Evolutionary conservation across 257 asterid species (phyloP).

Genomic region (Mentha longifolia): DNA sequence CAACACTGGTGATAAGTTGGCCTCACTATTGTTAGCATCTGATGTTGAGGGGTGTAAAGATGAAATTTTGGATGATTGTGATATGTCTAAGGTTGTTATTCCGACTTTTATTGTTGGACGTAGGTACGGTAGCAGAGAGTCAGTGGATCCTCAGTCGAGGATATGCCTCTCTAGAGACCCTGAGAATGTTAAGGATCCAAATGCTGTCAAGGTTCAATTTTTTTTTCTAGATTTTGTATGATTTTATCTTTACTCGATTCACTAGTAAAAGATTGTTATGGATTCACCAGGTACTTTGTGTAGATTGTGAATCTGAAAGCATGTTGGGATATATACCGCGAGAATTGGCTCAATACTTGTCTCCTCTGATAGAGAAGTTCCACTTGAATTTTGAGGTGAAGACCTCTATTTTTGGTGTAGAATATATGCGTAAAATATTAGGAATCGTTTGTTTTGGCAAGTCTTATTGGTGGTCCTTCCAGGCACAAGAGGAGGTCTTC

Average conservation of each 20-base stretch:
- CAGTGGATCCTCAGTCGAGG: constrained; percentile 53
- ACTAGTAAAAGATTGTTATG: constrained; percentile 10
- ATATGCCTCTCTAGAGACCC: constrained; percentile 76
- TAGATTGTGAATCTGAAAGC: constrained; percentile 52
- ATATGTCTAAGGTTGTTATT: constrained; percentile 46
- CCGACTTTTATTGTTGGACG: constrained; percentile 87
- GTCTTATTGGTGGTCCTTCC: constrained; percentile 7
- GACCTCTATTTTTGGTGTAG: background rate
- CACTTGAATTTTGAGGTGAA: constrained; percentile 72
- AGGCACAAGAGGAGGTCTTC: constrained; percentile 22
- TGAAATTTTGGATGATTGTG: constrained; percentile 42
- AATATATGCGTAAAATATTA: background rate
- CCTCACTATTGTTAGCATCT: constrained; percentile 34
- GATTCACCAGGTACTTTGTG: constrained; percentile 66
- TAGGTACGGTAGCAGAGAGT: constrained; percentile 58
- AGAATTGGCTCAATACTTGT: constrained; percentile 71
- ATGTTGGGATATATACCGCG: constrained; percentile 84
- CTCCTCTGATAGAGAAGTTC: constrained; percentile 82
- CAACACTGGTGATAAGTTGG: constrained; percentile 27
- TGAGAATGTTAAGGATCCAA: constrained; percentile 70
- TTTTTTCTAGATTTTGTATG: constrained; percentile 24
- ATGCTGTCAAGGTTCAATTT: constrained; percentile 77
- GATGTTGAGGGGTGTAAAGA: constrained; percentile 40
- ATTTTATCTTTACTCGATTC: constrained; percentile 17
- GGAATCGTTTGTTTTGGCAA: constrained; percentile 15